Conservation (phyloP, 2,329 filamentous ascomycete genomes). For the Didymella arachidicola region DNA sequence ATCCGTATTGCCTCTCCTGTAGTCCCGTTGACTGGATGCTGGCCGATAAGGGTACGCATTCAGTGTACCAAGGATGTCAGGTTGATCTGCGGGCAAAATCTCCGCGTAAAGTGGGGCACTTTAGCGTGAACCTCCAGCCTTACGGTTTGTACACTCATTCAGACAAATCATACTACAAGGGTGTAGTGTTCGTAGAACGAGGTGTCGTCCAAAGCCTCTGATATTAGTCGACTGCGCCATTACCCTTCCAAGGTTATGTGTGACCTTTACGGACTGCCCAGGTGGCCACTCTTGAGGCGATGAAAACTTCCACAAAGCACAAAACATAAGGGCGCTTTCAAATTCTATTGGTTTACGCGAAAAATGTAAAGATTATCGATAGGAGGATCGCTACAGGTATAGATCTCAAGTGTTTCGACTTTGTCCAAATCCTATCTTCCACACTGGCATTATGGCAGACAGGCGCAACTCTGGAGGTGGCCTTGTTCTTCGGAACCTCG, state of each 20-base stretch:
- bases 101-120: background rate
- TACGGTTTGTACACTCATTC: background rate
- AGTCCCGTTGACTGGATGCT: background rate
- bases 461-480: conserved; percentile 13
- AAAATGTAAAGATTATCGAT: background rate
- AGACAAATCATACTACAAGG: background rate
- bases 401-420: background rate
- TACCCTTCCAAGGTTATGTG: background rate
- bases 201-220: background rate
- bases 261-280: background rate
- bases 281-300: no score
- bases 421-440: no score
- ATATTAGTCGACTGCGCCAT: background rate
- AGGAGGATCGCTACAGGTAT: background rate
- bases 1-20: background rate
- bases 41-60: background rate
- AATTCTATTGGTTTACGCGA: no score
- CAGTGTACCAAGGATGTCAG: no score
- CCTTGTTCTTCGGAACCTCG: conserved; percentile 3
- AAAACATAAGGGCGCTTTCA: no score
- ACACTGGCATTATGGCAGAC: background rate
- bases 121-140: background rate
- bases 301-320: no score
- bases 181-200: no score
- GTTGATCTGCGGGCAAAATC: background rate